Evolutionary conservation across 805 yeast genomes (phyloP), one percentile per base, ranked within the genome.

Genomic region (Nakazawaea molendinolei): DNA sequence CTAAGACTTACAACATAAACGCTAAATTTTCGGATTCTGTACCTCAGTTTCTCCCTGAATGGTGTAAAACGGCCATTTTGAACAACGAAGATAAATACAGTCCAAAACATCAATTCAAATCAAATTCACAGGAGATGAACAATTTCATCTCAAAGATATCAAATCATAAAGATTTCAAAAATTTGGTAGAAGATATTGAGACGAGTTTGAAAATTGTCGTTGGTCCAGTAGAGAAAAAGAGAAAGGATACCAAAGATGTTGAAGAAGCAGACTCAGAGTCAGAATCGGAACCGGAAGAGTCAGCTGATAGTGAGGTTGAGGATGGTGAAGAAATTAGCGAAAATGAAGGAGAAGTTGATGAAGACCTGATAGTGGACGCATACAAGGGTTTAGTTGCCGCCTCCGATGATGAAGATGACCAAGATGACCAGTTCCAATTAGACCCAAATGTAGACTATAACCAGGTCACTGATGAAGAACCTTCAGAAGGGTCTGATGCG

Each of bases 381-480:
- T 66, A 58, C 38, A 71, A 67, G 36, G 48, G 58, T 14, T 45
- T 64, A 42, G 55, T 70, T 9, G 71, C 58, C 4, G 74, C 61
- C 8, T 61, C 67, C 0, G 59, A 69, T 1, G 71, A 64, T 31
- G 71, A 62, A 21, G 74, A 67, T 21, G 61, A 55, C 5, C 65
- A 52, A 5, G 58, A 39, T 9, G 50, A 49, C 6, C 59, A 47
- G 28, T 38, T 28, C 22, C 13, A 38, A 33, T 40, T 54, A 5
- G 58, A 66, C 40, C 61, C 65, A 6, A 48, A 52, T 8, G 52
- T 67, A 5, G 58, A 75, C 46, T 73, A 79, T 48, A 74, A 74
- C 48, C 73, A 74, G 48, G 67, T 77, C 5, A 79, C 87, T 0
- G 89, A 81, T 50, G 79, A 74, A 43, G 85, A 78, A 42, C 70